Conservation (phyloP, 2,329 filamentous ascomycete species). For the Fusarium chuoi region DNA sequence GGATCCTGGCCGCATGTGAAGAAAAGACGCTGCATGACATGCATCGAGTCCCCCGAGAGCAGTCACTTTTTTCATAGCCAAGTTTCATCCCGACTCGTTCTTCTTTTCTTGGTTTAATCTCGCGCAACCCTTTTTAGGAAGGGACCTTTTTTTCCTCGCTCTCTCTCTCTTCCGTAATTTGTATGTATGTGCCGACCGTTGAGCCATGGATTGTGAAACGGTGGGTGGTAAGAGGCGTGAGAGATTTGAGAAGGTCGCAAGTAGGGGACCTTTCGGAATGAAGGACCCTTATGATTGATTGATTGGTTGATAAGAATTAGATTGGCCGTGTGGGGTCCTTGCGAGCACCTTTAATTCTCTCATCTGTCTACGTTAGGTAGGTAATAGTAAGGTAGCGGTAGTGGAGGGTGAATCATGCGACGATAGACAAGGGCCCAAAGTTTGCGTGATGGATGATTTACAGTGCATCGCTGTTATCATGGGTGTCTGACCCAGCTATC, state of each 20-base stretch:
- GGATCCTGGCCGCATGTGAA: constrained; percentile 17
- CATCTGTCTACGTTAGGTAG: not conserved
- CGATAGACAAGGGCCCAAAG: constrained; percentile 5
- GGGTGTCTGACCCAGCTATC: constrained; percentile 19
- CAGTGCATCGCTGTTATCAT: constrained; percentile 24
- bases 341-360: not conserved
- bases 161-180: not conserved
- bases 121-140: not conserved
- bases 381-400: not conserved
- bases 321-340: constrained; percentile 13
- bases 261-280: not conserved
- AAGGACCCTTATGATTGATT: not conserved
- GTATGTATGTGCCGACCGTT: not conserved
- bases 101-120: not conserved
- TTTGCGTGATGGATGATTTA: constrained; percentile 30
- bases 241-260: not conserved
- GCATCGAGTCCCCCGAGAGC: not conserved
- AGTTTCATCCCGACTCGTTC: not conserved
- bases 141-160: not conserved
- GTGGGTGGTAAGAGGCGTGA: not conserved
- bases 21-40: constrained; percentile 13
- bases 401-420: constrained; percentile 12
- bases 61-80: not conserved
- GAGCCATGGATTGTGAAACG: not conserved
- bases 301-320: not conserved